Evolutionary conservation across 1,284 basidiomycete species (phyloP).

Genomic region (Trametes pubescens): DNA sequence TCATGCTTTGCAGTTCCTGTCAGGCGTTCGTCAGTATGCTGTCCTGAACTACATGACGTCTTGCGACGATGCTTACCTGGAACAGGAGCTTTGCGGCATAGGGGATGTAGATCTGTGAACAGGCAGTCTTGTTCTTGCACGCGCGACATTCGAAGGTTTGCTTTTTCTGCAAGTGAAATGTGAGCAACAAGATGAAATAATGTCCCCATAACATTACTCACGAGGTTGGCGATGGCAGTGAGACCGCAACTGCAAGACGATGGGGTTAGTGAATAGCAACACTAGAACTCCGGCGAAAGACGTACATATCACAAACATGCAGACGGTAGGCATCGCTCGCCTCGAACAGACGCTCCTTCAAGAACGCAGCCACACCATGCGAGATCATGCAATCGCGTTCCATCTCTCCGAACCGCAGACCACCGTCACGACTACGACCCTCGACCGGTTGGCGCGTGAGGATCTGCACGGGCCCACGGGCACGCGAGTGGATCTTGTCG

Average conservation of each 20-base stretch:
- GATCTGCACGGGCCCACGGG: slow-evolving; percentile 97
- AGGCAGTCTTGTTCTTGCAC: slow-evolving; percentile 95
- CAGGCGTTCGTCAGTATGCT: neutral
- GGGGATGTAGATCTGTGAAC: slow-evolving; percentile 91
- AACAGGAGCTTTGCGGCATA: slow-evolving; percentile 93
- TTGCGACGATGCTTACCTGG: slow-evolving; percentile 70
- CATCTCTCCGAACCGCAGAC: slow-evolving; percentile 99
- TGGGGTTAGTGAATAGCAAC: slow-evolving; percentile 21
- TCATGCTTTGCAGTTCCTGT: slow-evolving; percentile 91
- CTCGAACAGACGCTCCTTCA: slow-evolving; percentile 95
- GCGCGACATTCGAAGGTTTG: slow-evolving; percentile 90
- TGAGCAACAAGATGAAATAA: slow-evolving; percentile 10
- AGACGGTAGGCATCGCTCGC: slow-evolving; percentile 95
- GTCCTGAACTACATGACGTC: too few species aligned
- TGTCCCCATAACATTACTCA: slow-evolving; percentile 46
- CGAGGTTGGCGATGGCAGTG: slow-evolving; percentile 93
- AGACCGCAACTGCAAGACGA: slow-evolving; percentile 79
- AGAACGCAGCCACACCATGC: slow-evolving; percentile 97
- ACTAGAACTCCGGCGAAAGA: slow-evolving; percentile 4
- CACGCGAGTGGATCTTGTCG: slow-evolving; percentile 99
- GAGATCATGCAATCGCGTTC: slow-evolving; percentile 99
- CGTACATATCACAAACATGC: slow-evolving; percentile 96
- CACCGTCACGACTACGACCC: slow-evolving; percentile 98
- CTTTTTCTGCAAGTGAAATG: slow-evolving; percentile 67
- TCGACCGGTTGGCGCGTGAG: slow-evolving; percentile 99